phyloP scores from a whole-genome alignment of 331 rosid genomes.

The Erythrophleum ivorense region DNA sequence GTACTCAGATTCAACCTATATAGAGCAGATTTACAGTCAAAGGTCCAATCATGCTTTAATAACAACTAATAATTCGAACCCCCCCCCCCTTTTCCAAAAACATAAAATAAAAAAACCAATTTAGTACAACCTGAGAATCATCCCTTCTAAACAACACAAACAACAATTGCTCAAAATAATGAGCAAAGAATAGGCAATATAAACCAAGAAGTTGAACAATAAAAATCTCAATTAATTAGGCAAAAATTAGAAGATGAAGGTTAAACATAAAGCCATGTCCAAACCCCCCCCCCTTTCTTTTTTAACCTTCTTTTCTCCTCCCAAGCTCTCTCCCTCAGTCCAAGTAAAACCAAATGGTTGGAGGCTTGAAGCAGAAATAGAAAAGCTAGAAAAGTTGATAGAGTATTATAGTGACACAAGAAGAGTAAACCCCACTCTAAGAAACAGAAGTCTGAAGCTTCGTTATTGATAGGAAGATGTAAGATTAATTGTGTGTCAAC shows the following conservation, averaged over 20 bases:
- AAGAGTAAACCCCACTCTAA: neutral
- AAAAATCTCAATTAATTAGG: neutral
- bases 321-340: neutral
- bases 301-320: too few species aligned
- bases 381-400: neutral
- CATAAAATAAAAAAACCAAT: neutral
- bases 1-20: constrained; percentile 87
- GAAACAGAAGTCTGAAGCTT: constrained; percentile 1
- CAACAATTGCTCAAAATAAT: neutral
- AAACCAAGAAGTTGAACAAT: neutral
- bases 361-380: neutral
- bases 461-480: neutral
- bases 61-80: neutral
- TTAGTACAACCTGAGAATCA: neutral
- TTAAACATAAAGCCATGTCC: neutral
- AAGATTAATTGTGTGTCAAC: too few species aligned
- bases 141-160: neutral
- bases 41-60: neutral
- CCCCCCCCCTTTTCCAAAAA: neutral
- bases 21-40: neutral
- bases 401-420: neutral
- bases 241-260: neutral
- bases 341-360: neutral
- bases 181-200: neutral
- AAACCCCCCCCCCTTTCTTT: too few species aligned